A percentile compares a stretch with the other conserved stretches of the same genome.
These are phyloP conservation scores for Sporothrix dimorphospora DNA, from an alignment of 2,329 filamentous ascomycete genomes.

Conservation along the genomic window DNA sequence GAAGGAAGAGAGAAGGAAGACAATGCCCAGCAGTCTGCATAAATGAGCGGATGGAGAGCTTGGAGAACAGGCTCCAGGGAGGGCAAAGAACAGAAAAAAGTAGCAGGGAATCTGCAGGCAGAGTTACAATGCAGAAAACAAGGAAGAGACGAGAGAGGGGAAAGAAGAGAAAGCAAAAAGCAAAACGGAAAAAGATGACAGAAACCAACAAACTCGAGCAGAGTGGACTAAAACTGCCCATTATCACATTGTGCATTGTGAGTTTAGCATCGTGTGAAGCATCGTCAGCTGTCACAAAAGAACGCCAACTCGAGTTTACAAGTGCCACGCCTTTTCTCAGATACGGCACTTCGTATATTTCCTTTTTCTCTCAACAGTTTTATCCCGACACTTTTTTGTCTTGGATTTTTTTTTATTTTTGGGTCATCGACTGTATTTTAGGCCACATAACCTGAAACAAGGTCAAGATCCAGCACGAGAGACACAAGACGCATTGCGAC, in stretches of 20 bases:
- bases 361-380: neutral
- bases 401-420: neutral
- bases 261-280: no score
- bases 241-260: no score
- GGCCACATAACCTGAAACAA: conserved; percentile 18
- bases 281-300: neutral
- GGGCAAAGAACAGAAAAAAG: neutral
- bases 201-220: neutral
- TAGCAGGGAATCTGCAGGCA: neutral
- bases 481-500: conserved; percentile 14
- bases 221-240: no score
- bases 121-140: conserved; percentile 1
- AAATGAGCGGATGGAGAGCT: neutral
- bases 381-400: neutral
- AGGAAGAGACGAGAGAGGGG: neutral
- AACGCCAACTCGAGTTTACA: neutral
- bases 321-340: neutral
- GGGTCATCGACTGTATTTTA: neutral
- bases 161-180: neutral
- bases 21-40: neutral
- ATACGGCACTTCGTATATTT: neutral
- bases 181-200: neutral
- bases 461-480: neutral
- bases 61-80: no score
- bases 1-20: neutral